These are phyloP conservation scores for Tieghemostelium lacteum DNA, from an alignment of 78 protist species.

Conservation along the genomic window DNA sequence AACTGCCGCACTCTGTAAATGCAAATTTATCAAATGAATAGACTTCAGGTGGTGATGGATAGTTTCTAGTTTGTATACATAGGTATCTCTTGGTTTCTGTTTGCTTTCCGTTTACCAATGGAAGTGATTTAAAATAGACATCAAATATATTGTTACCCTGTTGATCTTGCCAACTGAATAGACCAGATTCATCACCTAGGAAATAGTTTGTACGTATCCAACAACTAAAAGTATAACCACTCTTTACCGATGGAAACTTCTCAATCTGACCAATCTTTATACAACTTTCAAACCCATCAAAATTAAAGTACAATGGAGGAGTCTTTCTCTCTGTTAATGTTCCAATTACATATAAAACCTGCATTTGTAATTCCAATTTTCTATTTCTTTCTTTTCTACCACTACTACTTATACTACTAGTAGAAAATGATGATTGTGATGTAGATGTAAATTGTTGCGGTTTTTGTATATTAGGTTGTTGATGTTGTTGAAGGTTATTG, in stretches of 20 bases:
- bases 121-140: constrained; percentile 61
- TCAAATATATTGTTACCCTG: constrained; percentile 47
- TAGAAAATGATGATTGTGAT: background rate
- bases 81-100: constrained; percentile 37
- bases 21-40: constrained; percentile 68
- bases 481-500: background rate
- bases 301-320: constrained; percentile 71
- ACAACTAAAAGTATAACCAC: constrained; percentile 74
- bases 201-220: constrained; percentile 56
- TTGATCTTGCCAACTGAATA: constrained; percentile 67
- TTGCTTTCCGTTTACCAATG: constrained; percentile 32
- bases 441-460: background rate
- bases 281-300: constrained; percentile 67
- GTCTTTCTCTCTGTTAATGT: constrained; percentile 67
- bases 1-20: constrained; percentile 61
- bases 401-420: background rate
- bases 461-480: background rate
- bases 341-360: constrained; percentile 71
- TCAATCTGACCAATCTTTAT: constrained; percentile 45
- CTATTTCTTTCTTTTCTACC: constrained; percentile 32
- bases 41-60: constrained; percentile 75
- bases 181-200: constrained; percentile 61
- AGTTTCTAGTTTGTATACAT: constrained; percentile 64
- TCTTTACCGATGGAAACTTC: constrained; percentile 37
- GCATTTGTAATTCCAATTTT: constrained; percentile 72